phyloP scores from a whole-genome alignment of 768 basidiomycete genomes.

The Dictyophora rubrovolvata region DNA sequence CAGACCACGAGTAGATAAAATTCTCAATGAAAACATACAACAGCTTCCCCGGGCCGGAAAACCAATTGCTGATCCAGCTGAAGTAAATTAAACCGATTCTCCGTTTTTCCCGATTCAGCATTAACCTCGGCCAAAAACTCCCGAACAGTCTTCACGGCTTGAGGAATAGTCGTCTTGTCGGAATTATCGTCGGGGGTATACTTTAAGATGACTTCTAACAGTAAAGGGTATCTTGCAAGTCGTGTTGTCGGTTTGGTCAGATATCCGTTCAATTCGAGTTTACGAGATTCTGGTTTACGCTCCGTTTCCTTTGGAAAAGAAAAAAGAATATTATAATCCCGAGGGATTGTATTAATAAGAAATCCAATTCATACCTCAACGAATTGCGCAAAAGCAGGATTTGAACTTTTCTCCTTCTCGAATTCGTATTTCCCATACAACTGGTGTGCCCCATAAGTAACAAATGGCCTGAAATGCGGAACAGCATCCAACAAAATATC shows the following conservation, averaged over 20 bases:
- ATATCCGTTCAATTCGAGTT: constrained; percentile 95
- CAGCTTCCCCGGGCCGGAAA: constrained; percentile 83
- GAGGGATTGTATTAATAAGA: not conserved
- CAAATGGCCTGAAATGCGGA: constrained; percentile 85
- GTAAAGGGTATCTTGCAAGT: constrained; percentile 89
- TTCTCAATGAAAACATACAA: constrained; percentile 42
- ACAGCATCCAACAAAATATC: constrained; percentile 85
- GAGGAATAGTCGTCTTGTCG: constrained; percentile 68
- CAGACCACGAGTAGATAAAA: too few relatives aligned
- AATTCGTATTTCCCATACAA: constrained; percentile 98
- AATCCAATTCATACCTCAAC: constrained; percentile 68
- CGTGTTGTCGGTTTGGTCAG: constrained; percentile 97
- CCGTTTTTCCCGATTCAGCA: constrained; percentile 86
- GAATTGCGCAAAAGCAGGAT: constrained; percentile 87
- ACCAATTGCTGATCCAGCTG: constrained; percentile 88
- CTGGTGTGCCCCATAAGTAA: constrained; percentile 92
- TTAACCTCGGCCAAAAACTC: constrained; percentile 86
- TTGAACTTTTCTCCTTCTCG: constrained; percentile 94
- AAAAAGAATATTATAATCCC: not conserved
- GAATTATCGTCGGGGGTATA: constrained; percentile 84
- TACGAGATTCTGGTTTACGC: constrained; percentile 87
- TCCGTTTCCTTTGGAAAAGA: constrained; percentile 57
- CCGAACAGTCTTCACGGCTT: constrained; percentile 66
- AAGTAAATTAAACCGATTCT: constrained; percentile 90
- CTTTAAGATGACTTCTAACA: constrained; percentile 86